These are phyloP conservation scores for Boletus vinaceobasis DNA, from an alignment of 768 basidiomycete species.

Conservation along the genomic window DNA sequence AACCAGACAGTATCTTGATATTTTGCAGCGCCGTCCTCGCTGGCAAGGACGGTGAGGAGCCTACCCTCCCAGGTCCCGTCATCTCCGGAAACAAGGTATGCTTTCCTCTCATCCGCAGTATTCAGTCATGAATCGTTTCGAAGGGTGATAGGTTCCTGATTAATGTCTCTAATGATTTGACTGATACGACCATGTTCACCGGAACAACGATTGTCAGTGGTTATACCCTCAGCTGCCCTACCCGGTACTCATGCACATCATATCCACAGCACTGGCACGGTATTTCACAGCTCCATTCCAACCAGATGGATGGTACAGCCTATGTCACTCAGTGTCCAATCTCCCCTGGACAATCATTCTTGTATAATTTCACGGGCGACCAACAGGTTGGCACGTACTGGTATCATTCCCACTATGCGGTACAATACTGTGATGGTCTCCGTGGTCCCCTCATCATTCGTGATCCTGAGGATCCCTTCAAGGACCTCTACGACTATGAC, in stretches of 20 bases:
- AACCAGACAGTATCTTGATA: not conserved
- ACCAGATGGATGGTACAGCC: conserved; percentile 30
- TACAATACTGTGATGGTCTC: conserved; percentile 34
- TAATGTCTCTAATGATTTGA: conserved; percentile 16
- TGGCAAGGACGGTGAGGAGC: conserved; percentile 21
- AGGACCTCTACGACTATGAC: conserved; percentile 17
- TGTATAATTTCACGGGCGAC: not conserved
- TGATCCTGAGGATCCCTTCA: conserved; percentile 21
- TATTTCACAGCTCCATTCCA: conserved; percentile 21
- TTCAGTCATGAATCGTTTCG: not conserved
- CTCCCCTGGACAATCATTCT: not conserved
- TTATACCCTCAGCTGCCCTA: not conserved
- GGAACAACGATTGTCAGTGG: conserved; percentile 24
- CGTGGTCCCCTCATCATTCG: conserved; percentile 13
- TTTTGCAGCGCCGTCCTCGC: conserved; percentile 33
- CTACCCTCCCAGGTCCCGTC: conserved; percentile 38
- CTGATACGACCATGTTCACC: conserved; percentile 17
- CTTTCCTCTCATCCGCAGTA: not conserved
- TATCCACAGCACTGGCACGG: conserved; percentile 29
- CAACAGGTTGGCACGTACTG: not conserved
- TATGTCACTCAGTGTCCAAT: conserved; percentile 44
- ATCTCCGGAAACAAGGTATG: conserved; percentile 38
- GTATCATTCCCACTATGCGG: not conserved
- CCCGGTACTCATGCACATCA: not conserved
- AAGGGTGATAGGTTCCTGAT: conserved; percentile 21